These are phyloP conservation scores for Mrakia blollopis DNA, from an alignment of 768 basidiomycete genomes.

Conservation along the genomic window DNA sequence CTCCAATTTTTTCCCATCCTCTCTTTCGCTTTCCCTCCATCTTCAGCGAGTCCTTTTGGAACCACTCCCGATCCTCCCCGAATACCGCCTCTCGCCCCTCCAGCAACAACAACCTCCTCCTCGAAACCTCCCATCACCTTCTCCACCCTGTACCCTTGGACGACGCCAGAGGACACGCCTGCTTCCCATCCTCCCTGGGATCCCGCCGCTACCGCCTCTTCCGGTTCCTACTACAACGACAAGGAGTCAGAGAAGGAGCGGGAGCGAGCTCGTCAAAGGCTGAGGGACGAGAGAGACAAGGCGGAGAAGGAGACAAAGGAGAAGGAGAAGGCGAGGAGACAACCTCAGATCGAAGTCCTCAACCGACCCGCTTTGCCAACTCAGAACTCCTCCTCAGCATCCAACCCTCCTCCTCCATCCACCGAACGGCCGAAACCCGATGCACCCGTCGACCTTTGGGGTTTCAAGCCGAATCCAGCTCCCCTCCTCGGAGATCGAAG, in stretches of 20 bases:
- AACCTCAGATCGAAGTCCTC: slow-evolving; percentile 30
- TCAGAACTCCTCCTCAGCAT: not conserved
- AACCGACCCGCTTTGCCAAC: slow-evolving; percentile 23
- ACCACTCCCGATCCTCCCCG: not conserved
- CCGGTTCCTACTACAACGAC: slow-evolving; percentile 2
- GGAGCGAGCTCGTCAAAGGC: not conserved
- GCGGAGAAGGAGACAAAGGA: slow-evolving; percentile 21
- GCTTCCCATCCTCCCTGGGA: not conserved
- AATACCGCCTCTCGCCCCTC: not conserved
- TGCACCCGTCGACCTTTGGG: not conserved
- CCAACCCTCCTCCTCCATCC: not conserved
- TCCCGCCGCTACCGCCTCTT: not conserved
- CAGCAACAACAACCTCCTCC: not conserved
- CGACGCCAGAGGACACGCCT: not conserved
- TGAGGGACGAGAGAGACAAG: slow-evolving; percentile 13
- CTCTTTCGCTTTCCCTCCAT: not conserved
- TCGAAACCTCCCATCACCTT: not conserved
- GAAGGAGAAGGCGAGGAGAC: slow-evolving; percentile 21
- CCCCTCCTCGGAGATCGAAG: slow-evolving; percentile 10
- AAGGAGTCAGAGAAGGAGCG: slow-evolving; percentile 12
- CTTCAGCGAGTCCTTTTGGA: not conserved
- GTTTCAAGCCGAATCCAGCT: not conserved
- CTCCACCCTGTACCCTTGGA: not conserved
- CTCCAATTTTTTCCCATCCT: too few relatives aligned
- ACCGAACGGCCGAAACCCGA: not conserved